Base-by-base conservation (phyloP, 225 moss, liverwort and hornwort species). In the Takakia lepidozioides region DNA sequence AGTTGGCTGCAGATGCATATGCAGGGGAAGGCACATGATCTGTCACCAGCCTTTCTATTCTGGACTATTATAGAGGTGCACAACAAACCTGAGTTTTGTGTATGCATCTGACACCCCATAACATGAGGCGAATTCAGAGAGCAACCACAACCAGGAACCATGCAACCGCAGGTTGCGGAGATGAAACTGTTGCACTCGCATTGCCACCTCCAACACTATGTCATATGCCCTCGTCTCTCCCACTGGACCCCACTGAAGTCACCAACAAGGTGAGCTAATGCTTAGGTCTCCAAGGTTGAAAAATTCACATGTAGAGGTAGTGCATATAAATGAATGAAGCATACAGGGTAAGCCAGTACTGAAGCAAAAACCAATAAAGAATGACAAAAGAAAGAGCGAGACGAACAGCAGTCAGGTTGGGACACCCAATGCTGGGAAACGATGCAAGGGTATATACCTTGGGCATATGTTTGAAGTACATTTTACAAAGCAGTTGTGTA, bases 221-320 rank as follows among this genome's bases (percentile, higher is more conserved):
- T 93, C 93, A 34, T 93, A 93, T 10, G 93, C 93, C 64, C 70
- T 79, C 24, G 86, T 89, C 68, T 93, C 93, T 46, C 89, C 89
- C 21, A 93, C 82, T 0, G 83, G 81, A 69, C 86, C 88, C 98
- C 98, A 80, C 71, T 87, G 66, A 54, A 91, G 24, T 48, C 71
- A 67, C 27, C 25, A 49, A 22, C 30, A 49, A 25, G 43, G 8
- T 32, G 61, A n/a, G 16, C 25, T 19, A 15, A 46, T 1, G 45
- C 19, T 1, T 22, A 25, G 45, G 25, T 9, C 16, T 25, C 25
- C 21, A 23, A 6, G 10, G 45, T 22, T 9, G 3, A 34, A 13
- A 13, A 5, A 34, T 34, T 5, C 32, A 34, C 32, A n/a, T n/a
- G n/a, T n/a, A n/a, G n/a, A n/a, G n/a, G n/a, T n/a, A n/a, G n/a